Conservation (phyloP, 345 rosid genomes). For the Lepidium didymum region DNA sequence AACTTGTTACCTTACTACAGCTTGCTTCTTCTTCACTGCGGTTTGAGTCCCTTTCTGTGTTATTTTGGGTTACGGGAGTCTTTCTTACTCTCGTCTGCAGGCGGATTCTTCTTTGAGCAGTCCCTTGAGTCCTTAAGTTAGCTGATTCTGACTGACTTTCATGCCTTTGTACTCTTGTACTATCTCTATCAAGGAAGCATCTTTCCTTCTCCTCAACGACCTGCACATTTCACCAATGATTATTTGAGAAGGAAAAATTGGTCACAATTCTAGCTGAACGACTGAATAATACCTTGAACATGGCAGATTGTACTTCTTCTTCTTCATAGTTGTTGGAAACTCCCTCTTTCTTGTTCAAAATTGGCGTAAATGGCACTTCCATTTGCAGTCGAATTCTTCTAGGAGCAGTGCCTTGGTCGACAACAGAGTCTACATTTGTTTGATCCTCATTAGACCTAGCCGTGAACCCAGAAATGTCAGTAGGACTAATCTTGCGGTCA, state of each 20-base stretch:
- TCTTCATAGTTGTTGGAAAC: slow-evolving; percentile 13
- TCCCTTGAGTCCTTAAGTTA: slow-evolving; percentile 39
- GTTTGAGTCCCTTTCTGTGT: slow-evolving; percentile 12
- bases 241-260: not conserved
- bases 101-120: slow-evolving; percentile 58
- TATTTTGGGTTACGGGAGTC: not conserved
- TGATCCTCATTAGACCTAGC: slow-evolving; percentile 41
- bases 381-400: slow-evolving; percentile 50
- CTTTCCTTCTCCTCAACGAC: slow-evolving; percentile 1
- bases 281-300: slow-evolving; percentile 19
- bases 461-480: slow-evolving; percentile 38
- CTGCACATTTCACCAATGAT: slow-evolving; percentile 17
- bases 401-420: slow-evolving; percentile 56
- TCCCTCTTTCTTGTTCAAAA: slow-evolving; percentile 2
- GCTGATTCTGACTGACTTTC: slow-evolving; percentile 24
- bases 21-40: slow-evolving; percentile 35
- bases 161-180: slow-evolving; percentile 40
- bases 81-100: slow-evolving; percentile 27
- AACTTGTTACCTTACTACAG: slow-evolving; percentile 37
- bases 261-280: not conserved
- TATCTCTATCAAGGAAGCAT: slow-evolving; percentile 31
- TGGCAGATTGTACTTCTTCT: slow-evolving; percentile 27
- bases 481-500: slow-evolving; percentile 16
- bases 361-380: not conserved
- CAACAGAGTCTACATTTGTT: slow-evolving; percentile 20